Percentiles rank a stretch among this genome's conserved stretches.
phyloP scores from a whole-genome alignment of 164 flowering plant species.

The Magnolia changhungtana region DNA sequence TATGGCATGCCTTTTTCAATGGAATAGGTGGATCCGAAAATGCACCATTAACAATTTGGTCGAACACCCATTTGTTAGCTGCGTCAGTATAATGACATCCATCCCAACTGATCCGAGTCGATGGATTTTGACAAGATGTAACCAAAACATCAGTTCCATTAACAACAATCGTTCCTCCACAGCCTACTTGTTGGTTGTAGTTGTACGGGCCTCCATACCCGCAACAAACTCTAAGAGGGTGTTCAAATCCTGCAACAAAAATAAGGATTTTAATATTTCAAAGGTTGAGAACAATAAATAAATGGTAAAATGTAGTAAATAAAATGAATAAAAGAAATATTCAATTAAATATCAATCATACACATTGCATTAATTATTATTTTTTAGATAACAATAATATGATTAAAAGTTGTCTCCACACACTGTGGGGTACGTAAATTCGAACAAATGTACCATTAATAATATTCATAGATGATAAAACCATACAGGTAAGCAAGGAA shows the following conservation, averaged over 20 bases:
- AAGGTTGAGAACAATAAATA: too few species aligned
- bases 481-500: too few species aligned
- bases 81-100: slow-evolving; percentile 84
- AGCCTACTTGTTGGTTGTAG: slow-evolving; percentile 45
- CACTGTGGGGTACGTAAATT: too few species aligned
- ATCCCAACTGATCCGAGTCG: slow-evolving; percentile 61
- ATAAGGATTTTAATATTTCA: background rate
- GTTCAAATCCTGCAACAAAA: slow-evolving; percentile 45
- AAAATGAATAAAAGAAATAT: too few species aligned
- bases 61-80: slow-evolving; percentile 60
- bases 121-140: slow-evolving; percentile 57
- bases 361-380: background rate
- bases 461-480: too few species aligned
- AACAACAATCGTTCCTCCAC: slow-evolving; percentile 46
- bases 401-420: background rate
- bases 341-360: too few species aligned
- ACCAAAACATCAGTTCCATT: slow-evolving; percentile 45
- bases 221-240: slow-evolving; percentile 60
- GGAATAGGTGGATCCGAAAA: slow-evolving; percentile 59
- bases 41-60: slow-evolving; percentile 47
- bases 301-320: too few species aligned
- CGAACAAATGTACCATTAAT: too few species aligned
- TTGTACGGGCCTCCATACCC: slow-evolving; percentile 87
- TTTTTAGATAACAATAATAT: background rate
- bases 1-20: slow-evolving; percentile 34